Base-by-base conservation (phyloP, 2,329 filamentous ascomycete species). In the Fusarium zealandicum region DNA sequence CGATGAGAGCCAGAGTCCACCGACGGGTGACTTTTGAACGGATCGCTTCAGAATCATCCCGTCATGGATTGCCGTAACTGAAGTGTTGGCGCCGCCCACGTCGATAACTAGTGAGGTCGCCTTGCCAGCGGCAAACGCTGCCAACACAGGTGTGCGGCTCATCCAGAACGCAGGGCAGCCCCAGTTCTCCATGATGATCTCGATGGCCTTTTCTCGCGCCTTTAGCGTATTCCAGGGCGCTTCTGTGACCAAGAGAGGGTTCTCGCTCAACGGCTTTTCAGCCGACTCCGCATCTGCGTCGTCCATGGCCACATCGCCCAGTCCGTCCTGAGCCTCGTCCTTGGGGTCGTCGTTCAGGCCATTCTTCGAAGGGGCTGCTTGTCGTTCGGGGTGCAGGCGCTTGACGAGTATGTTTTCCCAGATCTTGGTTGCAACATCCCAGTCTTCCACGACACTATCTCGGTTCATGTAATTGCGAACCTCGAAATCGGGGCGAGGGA, bases 151-250 rank as follows among this genome's bases (percentile, higher is more conserved):
- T 46, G 88, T 96, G 69, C 91, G 87, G 59, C 91, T 91, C 57
- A 98, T 80, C 83, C 93, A 99, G 75, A 97, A 98, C 5, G 95
- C 95, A 14, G 95, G 95, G 50, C 89, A 90, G 22, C 92, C 93
- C 92, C 95, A 99, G 70, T 87, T 90, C 80, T 99, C 95, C 88
- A 99, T 97, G 54, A 92, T 92, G 59, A 98, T 87, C 78, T 99
- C 95, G 68, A 97, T 93, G 33, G 89, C 88, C 83, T 95, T 96
- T 78, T 99, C 95, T 55, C 96, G 84, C 55, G 90, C 86, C 78
- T 97, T 97, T 36, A 84, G 76, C 20, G 87, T 83, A 75, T 96
- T 98, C 93, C 93, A 98, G 10, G 91, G 90, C 12, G 93, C 90
- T 76, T 99, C 95, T 1, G 92, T 96, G 84, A 99, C 89, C 54